phyloP scores from a whole-genome alignment of 1,139 yeast species.

The Pichia sp. region DNA sequence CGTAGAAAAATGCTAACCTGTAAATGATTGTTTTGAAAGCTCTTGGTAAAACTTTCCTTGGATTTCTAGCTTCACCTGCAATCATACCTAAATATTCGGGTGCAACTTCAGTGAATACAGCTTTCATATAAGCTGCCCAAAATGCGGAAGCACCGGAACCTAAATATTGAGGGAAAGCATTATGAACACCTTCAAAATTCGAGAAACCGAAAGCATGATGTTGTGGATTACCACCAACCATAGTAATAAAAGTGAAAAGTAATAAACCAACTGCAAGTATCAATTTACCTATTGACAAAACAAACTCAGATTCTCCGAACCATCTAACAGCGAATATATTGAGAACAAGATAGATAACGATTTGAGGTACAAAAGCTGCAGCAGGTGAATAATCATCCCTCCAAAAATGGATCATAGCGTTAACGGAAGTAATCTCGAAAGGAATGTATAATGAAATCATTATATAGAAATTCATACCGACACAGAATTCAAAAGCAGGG shows the following conservation, averaged over 20 bases:
- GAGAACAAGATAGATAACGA: conserved; percentile 32
- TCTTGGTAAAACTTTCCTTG: conserved; percentile 42
- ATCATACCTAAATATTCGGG: conserved; percentile 47
- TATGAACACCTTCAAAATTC: conserved; percentile 52
- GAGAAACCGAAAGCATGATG: conserved; percentile 55
- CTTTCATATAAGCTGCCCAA: conserved; percentile 51
- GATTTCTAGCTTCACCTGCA: conserved; percentile 46
- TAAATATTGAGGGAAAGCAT: conserved; percentile 44
- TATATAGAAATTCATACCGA: conserved; percentile 40
- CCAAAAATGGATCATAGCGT: conserved; percentile 45
- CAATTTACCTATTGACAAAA: conserved; percentile 52
- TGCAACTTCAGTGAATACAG: conserved; percentile 49
- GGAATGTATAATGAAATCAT: conserved; percentile 45
- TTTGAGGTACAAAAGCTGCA: conserved; percentile 35
- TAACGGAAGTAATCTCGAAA: conserved; percentile 45
- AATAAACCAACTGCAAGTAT: conserved; percentile 47
- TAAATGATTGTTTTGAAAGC: conserved; percentile 32
- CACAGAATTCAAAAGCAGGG: conserved; percentile 43
- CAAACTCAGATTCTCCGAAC: conserved; percentile 58
- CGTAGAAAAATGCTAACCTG: conserved; percentile 33
- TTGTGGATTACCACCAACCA: conserved; percentile 51
- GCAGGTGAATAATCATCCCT: conserved; percentile 43
- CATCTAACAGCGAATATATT: conserved; percentile 38
- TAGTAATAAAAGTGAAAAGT: conserved; percentile 38
- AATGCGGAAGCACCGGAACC: conserved; percentile 44